phyloP scores from a whole-genome alignment of 129 eudicot species.

The Arctium minus region DNA sequence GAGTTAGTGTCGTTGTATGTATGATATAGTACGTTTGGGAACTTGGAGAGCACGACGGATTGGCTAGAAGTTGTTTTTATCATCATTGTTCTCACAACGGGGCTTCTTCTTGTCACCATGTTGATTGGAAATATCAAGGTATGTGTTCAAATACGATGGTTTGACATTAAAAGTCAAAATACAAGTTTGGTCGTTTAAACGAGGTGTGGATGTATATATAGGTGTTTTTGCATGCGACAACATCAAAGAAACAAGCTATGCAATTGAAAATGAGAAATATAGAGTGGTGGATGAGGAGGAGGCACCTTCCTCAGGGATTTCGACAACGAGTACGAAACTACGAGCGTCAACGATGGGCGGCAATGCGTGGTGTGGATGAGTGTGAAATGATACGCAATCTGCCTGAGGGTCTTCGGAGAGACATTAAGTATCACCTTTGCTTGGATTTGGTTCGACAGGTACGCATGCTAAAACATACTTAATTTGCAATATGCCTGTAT shows the following conservation, averaged over 20 bases:
- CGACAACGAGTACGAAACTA: conserved; percentile 86
- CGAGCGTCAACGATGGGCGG: conserved; percentile 97
- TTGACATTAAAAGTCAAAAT: background rate
- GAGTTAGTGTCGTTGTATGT: background rate
- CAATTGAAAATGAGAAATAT: conserved; percentile 87
- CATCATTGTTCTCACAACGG: conserved; percentile 82
- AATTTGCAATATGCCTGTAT: background rate
- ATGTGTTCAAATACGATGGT: background rate
- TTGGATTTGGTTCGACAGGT: conserved; percentile 95
- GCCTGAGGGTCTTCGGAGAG: conserved; percentile 97
- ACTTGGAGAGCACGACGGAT: conserved; percentile 93
- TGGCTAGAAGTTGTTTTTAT: conserved; percentile 83
- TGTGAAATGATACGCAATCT: conserved; percentile 94
- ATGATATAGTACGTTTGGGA: conserved; percentile 78
- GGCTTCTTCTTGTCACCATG: conserved; percentile 95
- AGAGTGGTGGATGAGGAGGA: conserved; percentile 99
- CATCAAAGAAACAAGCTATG: conserved; percentile 98
- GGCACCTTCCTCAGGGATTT: conserved; percentile 65
- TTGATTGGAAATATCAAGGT: conserved; percentile 98
- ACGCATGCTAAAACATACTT: background rate
- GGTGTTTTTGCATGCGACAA: conserved; percentile 95
- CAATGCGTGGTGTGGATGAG: conserved; percentile 99
- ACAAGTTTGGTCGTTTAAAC: background rate
- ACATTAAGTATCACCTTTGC: conserved; percentile 94
- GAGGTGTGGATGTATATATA: conserved; percentile 2